Evolutionary conservation across 768 basidiomycete genomes (phyloP), one percentile per base, ranked within the genome.

Genomic region (Boletus rufocinnamomeus): DNA sequence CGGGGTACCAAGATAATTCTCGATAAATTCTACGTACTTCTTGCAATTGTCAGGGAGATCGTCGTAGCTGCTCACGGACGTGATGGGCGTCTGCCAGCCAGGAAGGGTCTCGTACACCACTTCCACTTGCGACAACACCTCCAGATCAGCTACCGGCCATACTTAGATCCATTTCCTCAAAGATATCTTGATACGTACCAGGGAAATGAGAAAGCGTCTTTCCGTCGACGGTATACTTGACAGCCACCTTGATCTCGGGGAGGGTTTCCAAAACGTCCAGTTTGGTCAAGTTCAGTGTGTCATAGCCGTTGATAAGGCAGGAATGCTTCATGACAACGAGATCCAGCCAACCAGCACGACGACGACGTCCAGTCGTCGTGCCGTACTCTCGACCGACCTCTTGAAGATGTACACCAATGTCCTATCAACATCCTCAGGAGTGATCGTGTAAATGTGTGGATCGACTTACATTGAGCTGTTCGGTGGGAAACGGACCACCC

Each of bases 331-430:
- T 83, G 43, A 98, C 93, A 56, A 98, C 93, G 16, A 98, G 80
- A 74, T 99, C 97, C 46, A 99, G 85, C 97, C 97, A 99, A 14
- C 97, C 97, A 74, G 95, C 93, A 54, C 97, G 89, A 58, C 97
- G 82, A 38, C 91, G 80, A 30, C 97, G 86, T 8, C 97, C 97
- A 1, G 97, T 99, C 2, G 95, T 97, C 27, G 84, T 86, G 21
- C 97, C 97, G 63, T 82, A 97, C 72, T 99, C 97, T 47, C 80
- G 82, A 6, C 97, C 97, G 9, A 98, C 88, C 74, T 95, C 93
- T 79, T 98, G 97, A 19, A 99, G 76, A 65, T 94, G 93, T 21
- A 82, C 80, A 13, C 97, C 97, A 41, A 88, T 72, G 28, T 87
- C 84, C 93, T 95, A 66, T 44, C 44, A 11, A 50, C 45, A 27